Percentiles rank a stretch among this genome's conserved stretches.
These are phyloP conservation scores for Otatea glauca DNA, from an alignment of 176 grass and related monocot species.

Conservation along the genomic window DNA sequence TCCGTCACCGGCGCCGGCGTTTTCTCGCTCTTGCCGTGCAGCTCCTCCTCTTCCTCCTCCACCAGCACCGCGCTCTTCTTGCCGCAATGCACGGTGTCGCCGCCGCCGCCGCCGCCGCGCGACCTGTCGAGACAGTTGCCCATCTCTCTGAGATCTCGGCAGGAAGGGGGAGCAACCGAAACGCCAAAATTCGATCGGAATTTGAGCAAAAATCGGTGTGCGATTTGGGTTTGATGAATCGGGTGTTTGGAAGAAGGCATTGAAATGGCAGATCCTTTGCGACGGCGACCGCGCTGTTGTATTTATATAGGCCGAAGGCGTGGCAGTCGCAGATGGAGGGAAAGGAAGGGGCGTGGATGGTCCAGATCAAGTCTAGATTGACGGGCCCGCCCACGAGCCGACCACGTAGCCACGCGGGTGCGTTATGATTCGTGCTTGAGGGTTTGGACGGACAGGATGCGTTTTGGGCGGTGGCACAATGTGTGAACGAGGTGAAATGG, in stretches of 20 bases:
- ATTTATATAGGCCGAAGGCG: constrained; percentile 29
- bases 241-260: not conserved
- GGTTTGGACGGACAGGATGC: constrained; percentile 9
- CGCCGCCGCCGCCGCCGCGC: not conserved
- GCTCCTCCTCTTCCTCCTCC: not conserved
- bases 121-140: constrained; percentile 42
- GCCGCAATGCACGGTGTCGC: constrained; percentile 8
- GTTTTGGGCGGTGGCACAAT: not conserved
- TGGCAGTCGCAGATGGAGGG: not conserved
- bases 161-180: not conserved
- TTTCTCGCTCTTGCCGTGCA: not conserved
- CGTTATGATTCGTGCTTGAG: not conserved
- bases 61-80: constrained; percentile 29
- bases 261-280: constrained; percentile 31
- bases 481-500: constrained; percentile 35
- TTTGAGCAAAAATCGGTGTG: not conserved
- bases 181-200: not conserved
- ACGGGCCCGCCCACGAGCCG: constrained; percentile 17
- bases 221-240: not conserved
- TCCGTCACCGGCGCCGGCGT: not conserved
- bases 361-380: not conserved
- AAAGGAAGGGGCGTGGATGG: constrained; percentile 38
- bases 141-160: constrained; percentile 11
- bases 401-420: constrained; percentile 34
- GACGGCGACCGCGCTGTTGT: not conserved